These are phyloP conservation scores for Tuber microsphaerosporum DNA, from an alignment of 495 filamentous ascomycete genomes.

Conservation along the genomic window DNA sequence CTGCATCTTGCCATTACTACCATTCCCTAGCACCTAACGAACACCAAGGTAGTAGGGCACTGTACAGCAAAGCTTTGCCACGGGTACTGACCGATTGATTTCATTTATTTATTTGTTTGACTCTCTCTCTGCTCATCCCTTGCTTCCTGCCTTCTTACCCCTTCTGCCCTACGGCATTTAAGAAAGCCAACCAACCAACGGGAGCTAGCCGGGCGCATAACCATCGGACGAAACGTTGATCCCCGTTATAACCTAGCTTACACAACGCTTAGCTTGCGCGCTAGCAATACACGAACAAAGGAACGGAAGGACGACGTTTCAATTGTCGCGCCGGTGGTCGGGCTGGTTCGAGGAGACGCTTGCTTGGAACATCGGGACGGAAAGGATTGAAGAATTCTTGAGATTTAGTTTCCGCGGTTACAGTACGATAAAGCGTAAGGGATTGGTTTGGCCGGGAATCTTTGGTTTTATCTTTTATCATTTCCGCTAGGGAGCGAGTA, in stretches of 20 bases:
- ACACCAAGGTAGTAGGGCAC: neutral
- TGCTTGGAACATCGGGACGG: neutral
- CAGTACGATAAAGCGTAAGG: neutral
- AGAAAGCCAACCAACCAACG: neutral
- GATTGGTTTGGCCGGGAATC: neutral
- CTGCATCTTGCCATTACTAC: neutral
- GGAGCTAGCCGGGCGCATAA: neutral
- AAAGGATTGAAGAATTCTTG: neutral
- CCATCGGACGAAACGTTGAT: neutral
- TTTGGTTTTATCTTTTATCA: neutral
- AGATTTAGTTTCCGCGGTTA: neutral
- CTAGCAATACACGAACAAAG: neutral
- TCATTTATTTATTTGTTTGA: neutral
- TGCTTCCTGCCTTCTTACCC: neutral
- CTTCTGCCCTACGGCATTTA: neutral
- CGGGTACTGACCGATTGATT: neutral
- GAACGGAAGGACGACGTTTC: neutral
- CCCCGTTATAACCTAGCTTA: neutral
- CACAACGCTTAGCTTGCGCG: neutral
- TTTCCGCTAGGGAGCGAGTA: neutral
- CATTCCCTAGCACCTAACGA: neutral
- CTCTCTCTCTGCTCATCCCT: neutral
- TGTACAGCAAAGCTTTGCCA: neutral
- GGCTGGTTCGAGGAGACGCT: neutral
- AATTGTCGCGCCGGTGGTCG: neutral